phyloP scores from a whole-genome alignment of 192 early-diverging fungal species.

The Backusella tarrabulga region DNA sequence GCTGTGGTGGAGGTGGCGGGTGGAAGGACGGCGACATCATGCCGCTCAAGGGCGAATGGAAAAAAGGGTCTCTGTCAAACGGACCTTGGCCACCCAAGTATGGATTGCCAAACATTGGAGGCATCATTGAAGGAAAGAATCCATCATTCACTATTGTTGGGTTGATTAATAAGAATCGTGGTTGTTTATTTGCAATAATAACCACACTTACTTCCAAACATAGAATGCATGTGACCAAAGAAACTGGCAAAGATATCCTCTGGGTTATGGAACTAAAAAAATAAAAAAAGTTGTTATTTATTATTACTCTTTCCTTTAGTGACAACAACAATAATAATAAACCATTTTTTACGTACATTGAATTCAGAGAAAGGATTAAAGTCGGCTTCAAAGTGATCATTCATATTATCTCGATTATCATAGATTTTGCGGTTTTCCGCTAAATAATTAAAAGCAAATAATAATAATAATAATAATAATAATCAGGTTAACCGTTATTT shows the following conservation, averaged over 20 bases:
- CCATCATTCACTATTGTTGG: background rate
- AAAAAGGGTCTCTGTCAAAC: background rate
- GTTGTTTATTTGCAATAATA: background rate
- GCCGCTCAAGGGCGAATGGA: background rate
- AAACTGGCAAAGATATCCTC: constrained; percentile 7
- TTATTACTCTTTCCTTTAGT: too few relatives aligned
- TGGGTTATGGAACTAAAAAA: constrained; percentile 5
- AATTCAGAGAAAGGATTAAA: constrained; percentile 5
- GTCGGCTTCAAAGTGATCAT: background rate
- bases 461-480: background rate
- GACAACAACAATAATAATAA: background rate
- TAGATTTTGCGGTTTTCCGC: constrained; percentile 7
- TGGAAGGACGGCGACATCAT: background rate
- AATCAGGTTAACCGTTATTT: background rate
- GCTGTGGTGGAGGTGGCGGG: background rate
- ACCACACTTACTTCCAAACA: background rate
- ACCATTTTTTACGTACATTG: background rate
- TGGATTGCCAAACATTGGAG: background rate
- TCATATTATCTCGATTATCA: background rate
- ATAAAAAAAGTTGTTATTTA: background rate
- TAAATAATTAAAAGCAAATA: constrained; percentile 1
- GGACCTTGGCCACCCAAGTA: background rate
- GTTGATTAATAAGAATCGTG: background rate
- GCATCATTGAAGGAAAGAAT: background rate
- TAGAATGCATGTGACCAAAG: constrained; percentile 12